phyloP scores from a whole-genome alignment of 257 asterid species.

The Solanum pinnatisectum region DNA sequence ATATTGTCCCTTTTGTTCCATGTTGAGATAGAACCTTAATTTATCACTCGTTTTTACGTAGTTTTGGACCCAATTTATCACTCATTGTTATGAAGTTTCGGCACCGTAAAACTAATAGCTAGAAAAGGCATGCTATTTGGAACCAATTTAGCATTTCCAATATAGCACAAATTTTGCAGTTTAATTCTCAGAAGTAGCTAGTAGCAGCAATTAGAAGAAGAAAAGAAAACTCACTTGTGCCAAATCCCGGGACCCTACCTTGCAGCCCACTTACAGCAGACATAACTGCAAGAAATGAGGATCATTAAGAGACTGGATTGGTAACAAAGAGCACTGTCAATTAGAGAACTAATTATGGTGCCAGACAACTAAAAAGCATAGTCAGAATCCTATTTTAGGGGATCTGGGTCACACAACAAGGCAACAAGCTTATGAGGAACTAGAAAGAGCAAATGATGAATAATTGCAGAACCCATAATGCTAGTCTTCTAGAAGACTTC shows the following conservation, averaged over 20 bases:
- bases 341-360: neutral
- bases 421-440: neutral
- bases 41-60: neutral
- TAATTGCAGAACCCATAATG: neutral
- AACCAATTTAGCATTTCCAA: neutral
- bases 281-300: constrained; percentile 60
- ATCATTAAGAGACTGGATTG: neutral
- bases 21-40: neutral
- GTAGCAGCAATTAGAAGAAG: neutral
- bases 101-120: neutral
- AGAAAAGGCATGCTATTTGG: neutral
- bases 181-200: neutral
- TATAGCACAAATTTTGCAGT: neutral
- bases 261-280: constrained; percentile 94
- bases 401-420: neutral
- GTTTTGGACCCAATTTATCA: neutral
- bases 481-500: neutral
- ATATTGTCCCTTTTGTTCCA: neutral
- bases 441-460: neutral
- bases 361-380: neutral
- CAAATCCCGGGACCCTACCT: constrained; percentile 78
- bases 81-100: neutral
- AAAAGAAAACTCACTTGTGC: constrained; percentile 49
- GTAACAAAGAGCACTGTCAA: neutral
- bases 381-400: neutral